Base-by-base conservation (phyloP, 176 grass and related monocot genomes). In the Elaeis guineensis region DNA sequence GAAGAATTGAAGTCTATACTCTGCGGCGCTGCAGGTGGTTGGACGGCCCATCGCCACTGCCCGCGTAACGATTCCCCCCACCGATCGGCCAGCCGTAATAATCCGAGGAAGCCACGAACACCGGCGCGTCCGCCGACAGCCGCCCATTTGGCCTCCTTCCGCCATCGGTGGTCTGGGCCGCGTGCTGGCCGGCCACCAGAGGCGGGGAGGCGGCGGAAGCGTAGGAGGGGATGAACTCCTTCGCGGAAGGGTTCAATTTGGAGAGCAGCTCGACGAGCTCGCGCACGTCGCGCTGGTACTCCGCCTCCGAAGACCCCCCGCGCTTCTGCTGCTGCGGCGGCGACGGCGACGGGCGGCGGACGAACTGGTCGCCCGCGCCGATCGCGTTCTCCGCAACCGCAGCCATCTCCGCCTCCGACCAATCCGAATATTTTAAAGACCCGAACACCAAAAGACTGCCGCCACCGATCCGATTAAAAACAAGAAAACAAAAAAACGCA, bases 161-260 rank as follows among this genome's bases (percentile, higher is more conserved):
- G 2, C 6, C 5, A 7, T 18, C 6, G 54, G 54, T 9, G 54
- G 19, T 19, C n/a, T 54, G n/a, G 2, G 52, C n/a, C 52, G n/a
- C 28, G 28, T 30, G 5, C 28, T 30, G 28, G 28, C 28, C 28
- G 5, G 28, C 28, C 28, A 5, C 28, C 28, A 30, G 28, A 30
- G 5, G 28, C 28, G 28, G 28, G 28, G 28, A 6, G 28, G 5
- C 5, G 5, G 28, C 28, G 35, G 35, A 44, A 14, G 35, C 35
- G 49, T 16, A 15, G 63, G 57, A 50, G 5, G 63, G 63, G 16
- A 65, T 24, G 49, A 65, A 65, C 63, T 52, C 63, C 22, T 65
- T 24, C 20, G 63, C 63, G 16, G 49, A 65, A 5, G 63, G 63
- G 63, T 65, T 65, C 6, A 65, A 20, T 24, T 19, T 52, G 21